Percentiles rank a stretch among this genome's conserved stretches.
phyloP scores from a whole-genome alignment of 345 rosid genomes.

The Litchi chinensis region DNA sequence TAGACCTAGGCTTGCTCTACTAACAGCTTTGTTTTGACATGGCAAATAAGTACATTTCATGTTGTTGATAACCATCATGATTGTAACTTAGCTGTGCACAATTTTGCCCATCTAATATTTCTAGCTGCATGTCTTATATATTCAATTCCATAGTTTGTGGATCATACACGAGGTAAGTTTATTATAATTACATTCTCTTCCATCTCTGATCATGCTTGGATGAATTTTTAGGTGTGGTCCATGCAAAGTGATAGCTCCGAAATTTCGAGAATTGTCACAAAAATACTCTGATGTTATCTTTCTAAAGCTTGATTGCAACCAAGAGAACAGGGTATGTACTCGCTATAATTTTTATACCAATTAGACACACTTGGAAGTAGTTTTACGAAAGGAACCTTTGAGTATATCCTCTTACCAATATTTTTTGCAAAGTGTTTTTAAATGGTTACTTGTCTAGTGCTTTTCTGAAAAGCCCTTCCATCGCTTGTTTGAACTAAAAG shows the following conservation, averaged over 20 bases:
- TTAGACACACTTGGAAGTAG: not conserved
- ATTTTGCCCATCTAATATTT: no score
- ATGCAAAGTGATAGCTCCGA: constrained; percentile 91
- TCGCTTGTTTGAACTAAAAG: not conserved
- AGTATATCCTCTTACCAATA: not conserved
- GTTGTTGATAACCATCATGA: not conserved
- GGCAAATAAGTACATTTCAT: not conserved
- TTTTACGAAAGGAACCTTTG: not conserved
- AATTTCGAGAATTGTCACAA: constrained; percentile 67
- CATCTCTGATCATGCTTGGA: not conserved
- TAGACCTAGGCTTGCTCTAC: not conserved
- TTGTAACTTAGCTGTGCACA: not conserved
- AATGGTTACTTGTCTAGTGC: not conserved
- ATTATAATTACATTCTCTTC: not conserved
- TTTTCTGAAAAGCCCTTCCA: not conserved
- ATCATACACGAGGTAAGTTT: not conserved
- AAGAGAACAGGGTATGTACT: constrained; percentile 69
- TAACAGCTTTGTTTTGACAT: not conserved
- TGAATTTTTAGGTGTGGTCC: constrained; percentile 82
- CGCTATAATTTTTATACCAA: not conserved
- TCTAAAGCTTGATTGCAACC: constrained; percentile 93
- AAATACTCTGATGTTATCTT: constrained; percentile 81
- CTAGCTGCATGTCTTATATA: not conserved
- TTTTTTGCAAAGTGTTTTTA: no score
- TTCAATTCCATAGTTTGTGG: not conserved